Percentiles rank a stretch among this genome's conserved stretches.
Evolutionary conservation across 371 early-diverging fungal species (phyloP).

Genomic region (Chytridiales sp.): DNA sequence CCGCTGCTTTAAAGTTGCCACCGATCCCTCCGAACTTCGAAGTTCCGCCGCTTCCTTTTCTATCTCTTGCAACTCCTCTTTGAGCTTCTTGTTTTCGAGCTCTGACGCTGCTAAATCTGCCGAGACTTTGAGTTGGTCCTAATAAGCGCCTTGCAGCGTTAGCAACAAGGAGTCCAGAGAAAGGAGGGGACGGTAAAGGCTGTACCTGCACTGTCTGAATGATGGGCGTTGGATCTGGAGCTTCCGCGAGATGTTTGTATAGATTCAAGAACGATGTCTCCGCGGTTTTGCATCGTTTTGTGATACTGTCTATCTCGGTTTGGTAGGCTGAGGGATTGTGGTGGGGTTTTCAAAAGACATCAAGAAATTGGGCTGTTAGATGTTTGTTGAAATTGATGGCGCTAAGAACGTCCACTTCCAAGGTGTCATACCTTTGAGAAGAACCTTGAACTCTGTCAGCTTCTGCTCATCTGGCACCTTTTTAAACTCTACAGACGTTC

Average conservation of each 20-base stretch:
- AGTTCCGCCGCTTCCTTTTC: constrained; percentile 41
- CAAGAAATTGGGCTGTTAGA: no score
- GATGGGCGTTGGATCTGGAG: constrained; percentile 82
- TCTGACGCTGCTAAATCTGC: constrained; percentile 51
- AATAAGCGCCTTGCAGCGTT: no score
- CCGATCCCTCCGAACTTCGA: constrained; percentile 50
- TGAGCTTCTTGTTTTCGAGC: constrained; percentile 56
- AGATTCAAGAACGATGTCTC: constrained; percentile 78
- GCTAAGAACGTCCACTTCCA: neutral
- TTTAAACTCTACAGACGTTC: constrained; percentile 62
- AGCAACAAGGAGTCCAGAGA: constrained; percentile 1
- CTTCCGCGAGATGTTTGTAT: constrained; percentile 77
- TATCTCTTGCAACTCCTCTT: constrained; percentile 54
- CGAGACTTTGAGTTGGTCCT: constrained; percentile 63
- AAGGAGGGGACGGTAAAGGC: neutral
- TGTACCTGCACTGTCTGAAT: no score
- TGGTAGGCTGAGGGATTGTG: constrained; percentile 67
- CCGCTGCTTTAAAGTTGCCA: constrained; percentile 55
- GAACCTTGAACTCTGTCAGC: constrained; percentile 64
- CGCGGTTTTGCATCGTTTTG: constrained; percentile 79
- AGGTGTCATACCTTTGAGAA: constrained; percentile 61
- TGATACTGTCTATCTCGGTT: constrained; percentile 84
- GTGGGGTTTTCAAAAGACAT: neutral
- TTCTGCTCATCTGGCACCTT: constrained; percentile 77
- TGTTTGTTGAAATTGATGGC: neutral